These are phyloP conservation scores for Tulasnella sp. DNA, from an alignment of 768 basidiomycete species.

Conservation along the genomic window DNA sequence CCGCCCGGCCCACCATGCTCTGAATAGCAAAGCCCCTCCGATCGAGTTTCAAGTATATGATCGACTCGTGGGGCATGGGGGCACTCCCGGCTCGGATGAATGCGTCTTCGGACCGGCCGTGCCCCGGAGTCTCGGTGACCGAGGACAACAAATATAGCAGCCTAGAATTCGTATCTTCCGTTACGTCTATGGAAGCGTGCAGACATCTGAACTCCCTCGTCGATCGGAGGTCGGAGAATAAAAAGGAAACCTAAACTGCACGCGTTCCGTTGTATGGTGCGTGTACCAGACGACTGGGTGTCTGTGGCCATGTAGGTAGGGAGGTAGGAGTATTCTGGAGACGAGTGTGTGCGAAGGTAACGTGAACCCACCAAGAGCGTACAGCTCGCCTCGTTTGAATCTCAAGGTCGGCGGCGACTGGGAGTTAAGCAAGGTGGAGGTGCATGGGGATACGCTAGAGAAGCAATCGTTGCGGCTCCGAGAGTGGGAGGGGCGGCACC, in stretches of 20 bases:
- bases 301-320: background rate
- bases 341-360: background rate
- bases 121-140: background rate
- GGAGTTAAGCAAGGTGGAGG: background rate
- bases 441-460: too few relatives aligned
- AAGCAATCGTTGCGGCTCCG: too few relatives aligned
- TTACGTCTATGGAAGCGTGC: background rate
- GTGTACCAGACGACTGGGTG: background rate
- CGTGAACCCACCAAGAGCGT: too few relatives aligned
- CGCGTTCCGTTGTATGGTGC: too few relatives aligned
- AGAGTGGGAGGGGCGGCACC: too few relatives aligned
- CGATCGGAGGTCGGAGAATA: background rate
- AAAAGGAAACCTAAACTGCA: background rate
- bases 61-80: background rate
- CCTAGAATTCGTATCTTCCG: background rate
- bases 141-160: background rate
- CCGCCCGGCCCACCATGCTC: background rate
- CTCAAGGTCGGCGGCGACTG: background rate
- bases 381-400: background rate
- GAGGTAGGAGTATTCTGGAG: background rate
- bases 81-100: background rate
- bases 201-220: too few relatives aligned
- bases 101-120: background rate
- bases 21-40: background rate
- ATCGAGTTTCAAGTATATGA: background rate